Evolutionary conservation across 495 filamentous ascomycete genomes (phyloP).

Genomic region (Aspergillus indologenus): DNA sequence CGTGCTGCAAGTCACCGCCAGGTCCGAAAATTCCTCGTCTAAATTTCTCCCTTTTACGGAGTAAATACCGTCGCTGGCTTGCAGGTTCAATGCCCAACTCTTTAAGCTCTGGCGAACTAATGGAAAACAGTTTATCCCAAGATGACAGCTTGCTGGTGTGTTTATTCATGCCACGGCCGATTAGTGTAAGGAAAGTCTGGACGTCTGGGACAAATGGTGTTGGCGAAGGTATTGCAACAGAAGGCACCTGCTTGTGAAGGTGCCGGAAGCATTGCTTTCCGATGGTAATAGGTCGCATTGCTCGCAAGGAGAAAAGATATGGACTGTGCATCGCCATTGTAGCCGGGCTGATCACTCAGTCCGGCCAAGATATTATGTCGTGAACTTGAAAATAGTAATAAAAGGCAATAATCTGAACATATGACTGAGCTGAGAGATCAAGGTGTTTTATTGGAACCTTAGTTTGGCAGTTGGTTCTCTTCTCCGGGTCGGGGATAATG

Average conservation of each 20-base stretch:
- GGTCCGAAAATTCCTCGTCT: constrained; percentile 69
- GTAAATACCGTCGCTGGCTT: constrained; percentile 74
- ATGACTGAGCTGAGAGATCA: neutral
- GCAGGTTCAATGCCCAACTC: constrained; percentile 84
- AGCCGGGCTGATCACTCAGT: neutral
- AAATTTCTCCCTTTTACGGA: constrained; percentile 83
- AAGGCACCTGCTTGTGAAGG: constrained; percentile 26
- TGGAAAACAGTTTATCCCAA: constrained; percentile 84
- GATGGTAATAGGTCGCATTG: constrained; percentile 25
- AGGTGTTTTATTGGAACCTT: neutral
- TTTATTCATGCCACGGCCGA: constrained; percentile 79
- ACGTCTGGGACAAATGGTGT: constrained; percentile 86
- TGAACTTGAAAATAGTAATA: neutral
- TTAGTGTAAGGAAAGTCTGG: constrained; percentile 85
- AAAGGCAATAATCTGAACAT: neutral
- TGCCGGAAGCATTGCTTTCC: constrained; percentile 34
- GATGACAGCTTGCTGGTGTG: constrained; percentile 77
- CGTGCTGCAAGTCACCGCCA: constrained; percentile 72
- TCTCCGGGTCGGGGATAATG: neutral
- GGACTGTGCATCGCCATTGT: constrained; percentile 37
- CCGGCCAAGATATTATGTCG: neutral
- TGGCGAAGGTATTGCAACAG: constrained; percentile 57
- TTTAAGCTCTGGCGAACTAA: constrained; percentile 71
- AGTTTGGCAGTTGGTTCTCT: neutral
- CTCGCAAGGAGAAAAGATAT: constrained; percentile 28